Evolutionary conservation across 1,284 basidiomycete species (phyloP), one percentile per base, ranked within the genome.

Genomic region (Grifola frondosa): DNA sequence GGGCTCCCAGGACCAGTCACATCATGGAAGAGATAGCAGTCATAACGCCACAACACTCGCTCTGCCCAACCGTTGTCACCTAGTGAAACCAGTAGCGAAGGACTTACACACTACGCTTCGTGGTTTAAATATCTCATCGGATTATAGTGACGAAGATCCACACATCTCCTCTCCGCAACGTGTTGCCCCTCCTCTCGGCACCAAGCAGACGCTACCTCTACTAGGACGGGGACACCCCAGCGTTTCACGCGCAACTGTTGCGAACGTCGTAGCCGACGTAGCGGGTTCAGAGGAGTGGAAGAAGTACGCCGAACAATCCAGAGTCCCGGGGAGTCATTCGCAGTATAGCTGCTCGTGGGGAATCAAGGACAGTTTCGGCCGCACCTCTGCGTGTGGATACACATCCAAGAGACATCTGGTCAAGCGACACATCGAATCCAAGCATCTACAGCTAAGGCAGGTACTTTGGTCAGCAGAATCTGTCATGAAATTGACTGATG

Each of bases 341-440:
- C 41, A 53, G 20, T 62, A 54, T 48, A 49, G 45, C 8, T 67
- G 65, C 42, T 47, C 51, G 6, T 67, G 64, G 64, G 43, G 26
- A 15, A 40, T 50, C 21, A 42, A 42, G 13, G 32, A 36, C 17
- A 43, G 42, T 7, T 33, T 42, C 15, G 52, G 48, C 5, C 32
- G 30, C 3, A 37, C 15, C 12, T 28, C 19, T 15, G 39, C 21
- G 29, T 84, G 83, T 56, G 63, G 66, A 13, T 85, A 83, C 52
- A 62, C 57, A 20, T 72, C 74, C 16, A 80, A 81, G 56, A 82
- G 80, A 57, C 82, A 84, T 59, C 68, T 82, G 26, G 77, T 85
- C 46, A 83, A 83, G 57, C 71, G 83, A 22, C 83, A 86, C 59
- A 70, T 86, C 42, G 74, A 81, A 59, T 77, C 76, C 11, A 77